Evolutionary conservation across 805 yeast genomes (phyloP).

Genomic region (Ogataea siamensis): DNA sequence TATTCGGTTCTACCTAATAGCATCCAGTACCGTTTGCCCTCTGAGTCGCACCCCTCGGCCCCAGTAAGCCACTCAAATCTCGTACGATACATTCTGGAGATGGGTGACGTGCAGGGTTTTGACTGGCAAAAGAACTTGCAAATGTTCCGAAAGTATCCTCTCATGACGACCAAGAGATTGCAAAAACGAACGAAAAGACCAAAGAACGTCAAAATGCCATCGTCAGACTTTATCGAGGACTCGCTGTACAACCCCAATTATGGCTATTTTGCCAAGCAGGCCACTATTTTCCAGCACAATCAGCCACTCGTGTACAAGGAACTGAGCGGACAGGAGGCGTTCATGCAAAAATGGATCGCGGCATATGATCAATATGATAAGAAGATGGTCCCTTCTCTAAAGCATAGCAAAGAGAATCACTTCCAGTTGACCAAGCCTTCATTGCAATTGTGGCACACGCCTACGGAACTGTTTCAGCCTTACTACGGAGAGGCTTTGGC

Average conservation of each 20-base stretch:
- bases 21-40: conserved; percentile 32
- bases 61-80: conserved; percentile 23
- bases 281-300: conserved; percentile 69
- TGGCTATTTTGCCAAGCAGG: conserved; percentile 80
- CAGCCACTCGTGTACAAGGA: conserved; percentile 61
- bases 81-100: conserved; percentile 28
- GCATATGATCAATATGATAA: conserved; percentile 56
- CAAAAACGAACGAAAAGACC: conserved; percentile 50
- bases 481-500: conserved; percentile 86
- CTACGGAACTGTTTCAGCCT: conserved; percentile 82
- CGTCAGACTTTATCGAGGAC: conserved; percentile 80
- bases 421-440: conserved; percentile 37
- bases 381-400: conserved; percentile 23
- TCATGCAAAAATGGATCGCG: conserved; percentile 63
- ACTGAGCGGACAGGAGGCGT: conserved; percentile 63
- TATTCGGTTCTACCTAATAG: conserved; percentile 33
- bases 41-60: conserved; percentile 21
- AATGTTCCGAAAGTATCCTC: conserved; percentile 43
- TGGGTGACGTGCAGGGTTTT: conserved; percentile 38
- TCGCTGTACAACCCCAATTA: conserved; percentile 77
- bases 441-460: conserved; percentile 84
- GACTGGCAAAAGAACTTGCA: conserved; percentile 32
- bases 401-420: conserved; percentile 21
- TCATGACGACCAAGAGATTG: conserved; percentile 38
- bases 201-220: conserved; percentile 60